Percentiles rank a stretch among this genome's conserved stretches.
Evolutionary conservation across 805 yeast species (phyloP).

Genomic region (Candida easanensis): DNA sequence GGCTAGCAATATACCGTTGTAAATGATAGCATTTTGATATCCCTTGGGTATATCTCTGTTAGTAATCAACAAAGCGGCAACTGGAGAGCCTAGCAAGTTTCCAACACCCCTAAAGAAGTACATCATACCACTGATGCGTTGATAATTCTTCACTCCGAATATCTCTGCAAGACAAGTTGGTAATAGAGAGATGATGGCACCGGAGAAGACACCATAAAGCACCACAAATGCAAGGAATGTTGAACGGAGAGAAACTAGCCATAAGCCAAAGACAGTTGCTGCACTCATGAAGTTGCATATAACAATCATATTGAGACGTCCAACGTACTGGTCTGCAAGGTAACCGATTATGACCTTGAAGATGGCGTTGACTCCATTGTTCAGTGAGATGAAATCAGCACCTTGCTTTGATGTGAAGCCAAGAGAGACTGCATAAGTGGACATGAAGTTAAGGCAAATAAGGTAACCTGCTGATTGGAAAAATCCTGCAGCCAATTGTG

Average conservation of each 20-base stretch:
- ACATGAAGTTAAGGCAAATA: slow-evolving; percentile 34
- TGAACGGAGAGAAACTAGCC: slow-evolving; percentile 31
- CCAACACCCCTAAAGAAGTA: slow-evolving; percentile 35
- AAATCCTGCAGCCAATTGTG: slow-evolving; percentile 25
- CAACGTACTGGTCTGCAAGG: slow-evolving; percentile 36
- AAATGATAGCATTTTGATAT: slow-evolving; percentile 29
- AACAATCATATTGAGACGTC: slow-evolving; percentile 41
- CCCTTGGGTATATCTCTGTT: slow-evolving; percentile 16
- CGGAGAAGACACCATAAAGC: slow-evolving; percentile 34
- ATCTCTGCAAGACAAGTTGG: slow-evolving; percentile 34
- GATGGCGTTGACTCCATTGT: slow-evolving; percentile 33
- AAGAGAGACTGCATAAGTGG: slow-evolving; percentile 32
- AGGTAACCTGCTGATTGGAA: slow-evolving; percentile 36
- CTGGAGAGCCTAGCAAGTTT: slow-evolving; percentile 33
- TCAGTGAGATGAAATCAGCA: slow-evolving; percentile 34
- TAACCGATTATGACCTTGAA: slow-evolving; percentile 34
- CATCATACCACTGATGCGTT: slow-evolving; percentile 33
- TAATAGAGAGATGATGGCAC: slow-evolving; percentile 33
- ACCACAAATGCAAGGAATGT: slow-evolving; percentile 33
- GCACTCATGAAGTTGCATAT: slow-evolving; percentile 35
- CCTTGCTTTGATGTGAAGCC: slow-evolving; percentile 31
- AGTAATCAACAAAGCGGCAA: slow-evolving; percentile 32
- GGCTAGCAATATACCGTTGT: slow-evolving; percentile 25
- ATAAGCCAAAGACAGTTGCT: slow-evolving; percentile 34
- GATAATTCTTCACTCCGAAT: slow-evolving; percentile 33